phyloP scores from a whole-genome alignment of 179 eudicot genomes.

The Beta macrorhiza region DNA sequence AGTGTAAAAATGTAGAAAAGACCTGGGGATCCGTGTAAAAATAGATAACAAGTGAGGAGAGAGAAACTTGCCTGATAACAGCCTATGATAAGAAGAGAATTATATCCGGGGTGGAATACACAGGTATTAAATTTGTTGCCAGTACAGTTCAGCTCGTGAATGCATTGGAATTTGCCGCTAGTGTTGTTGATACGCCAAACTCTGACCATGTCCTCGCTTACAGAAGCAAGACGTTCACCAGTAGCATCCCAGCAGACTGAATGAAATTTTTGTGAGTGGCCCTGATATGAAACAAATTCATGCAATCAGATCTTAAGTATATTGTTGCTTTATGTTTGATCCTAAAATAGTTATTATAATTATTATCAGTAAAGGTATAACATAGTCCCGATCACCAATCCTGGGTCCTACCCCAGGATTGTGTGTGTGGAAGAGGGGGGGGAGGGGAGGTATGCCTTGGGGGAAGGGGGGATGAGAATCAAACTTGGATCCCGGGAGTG shows the following conservation, averaged over 20 bases:
- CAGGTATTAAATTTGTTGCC: constrained; percentile 53
- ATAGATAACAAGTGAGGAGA: neutral
- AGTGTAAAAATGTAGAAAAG: neutral
- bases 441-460: too few species aligned
- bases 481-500: too few species aligned
- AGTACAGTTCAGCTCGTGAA: constrained; percentile 46
- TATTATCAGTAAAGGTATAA: too few species aligned
- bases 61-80: constrained; percentile 52
- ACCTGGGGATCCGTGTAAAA: neutral
- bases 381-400: too few species aligned
- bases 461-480: too few species aligned
- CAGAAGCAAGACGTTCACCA: constrained; percentile 53
- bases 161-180: constrained; percentile 36
- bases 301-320: constrained; percentile 15
- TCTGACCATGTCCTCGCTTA: constrained; percentile 51
- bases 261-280: constrained; percentile 40
- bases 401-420: too few species aligned
- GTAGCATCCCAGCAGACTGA: constrained; percentile 53
- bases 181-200: constrained; percentile 45
- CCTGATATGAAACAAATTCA: constrained; percentile 30
- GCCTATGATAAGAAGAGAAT: constrained; percentile 49
- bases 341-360: neutral
- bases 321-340: neutral
- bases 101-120: constrained; percentile 49
- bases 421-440: too few species aligned